Percentiles rank a stretch among this genome's conserved stretches.
These are phyloP conservation scores for Cercophora scortea DNA, from an alignment of 495 filamentous ascomycete species.

Conservation along the genomic window DNA sequence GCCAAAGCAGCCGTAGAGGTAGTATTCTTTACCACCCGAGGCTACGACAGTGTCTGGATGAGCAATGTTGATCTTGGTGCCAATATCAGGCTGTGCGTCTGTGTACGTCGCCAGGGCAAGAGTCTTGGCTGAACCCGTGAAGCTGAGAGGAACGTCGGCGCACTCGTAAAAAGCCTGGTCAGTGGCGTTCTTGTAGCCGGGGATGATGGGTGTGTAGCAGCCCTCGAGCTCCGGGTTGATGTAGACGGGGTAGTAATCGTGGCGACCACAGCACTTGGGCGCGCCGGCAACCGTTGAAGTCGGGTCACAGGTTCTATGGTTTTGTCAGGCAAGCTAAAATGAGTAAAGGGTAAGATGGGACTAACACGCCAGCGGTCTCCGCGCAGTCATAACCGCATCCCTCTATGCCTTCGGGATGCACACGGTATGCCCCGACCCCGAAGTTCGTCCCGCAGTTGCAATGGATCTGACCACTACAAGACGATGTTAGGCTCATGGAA, in stretches of 20 bases:
- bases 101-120: background rate
- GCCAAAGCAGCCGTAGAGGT: slow-evolving; percentile 4
- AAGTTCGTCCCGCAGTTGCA: slow-evolving; percentile 8
- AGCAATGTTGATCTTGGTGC: background rate
- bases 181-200: slow-evolving; percentile 5
- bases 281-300: too few species aligned
- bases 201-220: slow-evolving; percentile 15
- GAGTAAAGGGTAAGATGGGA: too few species aligned
- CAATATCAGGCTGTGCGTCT: background rate
- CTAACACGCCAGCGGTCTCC: too few species aligned
- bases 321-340: too few species aligned
- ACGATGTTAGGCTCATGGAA: too few species aligned
- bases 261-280: slow-evolving; percentile 4
- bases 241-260: slow-evolving; percentile 8
- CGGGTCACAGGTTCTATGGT: too few species aligned
- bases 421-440: slow-evolving; percentile 1
- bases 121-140: background rate
- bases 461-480: background rate
- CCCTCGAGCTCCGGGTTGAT: slow-evolving; percentile 17
- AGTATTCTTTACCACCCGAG: background rate
- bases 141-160: too few species aligned
- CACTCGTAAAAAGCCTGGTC: background rate
- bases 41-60: background rate
- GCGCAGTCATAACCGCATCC: too few species aligned
- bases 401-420: background rate